These are phyloP conservation scores for Yarrowia deformans DNA, from an alignment of 805 yeast species.

Conservation along the genomic window DNA sequence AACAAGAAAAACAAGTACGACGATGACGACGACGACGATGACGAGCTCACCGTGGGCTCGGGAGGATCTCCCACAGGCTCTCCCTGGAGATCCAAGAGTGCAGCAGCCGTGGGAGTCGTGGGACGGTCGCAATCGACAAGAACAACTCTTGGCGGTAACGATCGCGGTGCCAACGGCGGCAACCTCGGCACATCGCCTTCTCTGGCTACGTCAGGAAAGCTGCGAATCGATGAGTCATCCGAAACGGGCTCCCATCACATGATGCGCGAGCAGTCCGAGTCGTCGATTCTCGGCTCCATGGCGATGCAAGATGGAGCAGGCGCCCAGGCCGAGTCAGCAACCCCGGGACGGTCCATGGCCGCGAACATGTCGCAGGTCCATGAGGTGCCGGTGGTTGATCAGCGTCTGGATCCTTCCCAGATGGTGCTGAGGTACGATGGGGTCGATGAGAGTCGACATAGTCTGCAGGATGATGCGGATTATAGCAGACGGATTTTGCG, in stretches of 20 bases:
- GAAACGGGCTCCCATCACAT: background rate
- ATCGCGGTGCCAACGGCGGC: background rate
- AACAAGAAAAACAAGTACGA: constrained; percentile 1
- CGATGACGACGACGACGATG: constrained; percentile 38
- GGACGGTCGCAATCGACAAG: background rate
- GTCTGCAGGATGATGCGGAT: constrained; percentile 64
- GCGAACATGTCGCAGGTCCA: constrained; percentile 35
- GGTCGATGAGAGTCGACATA: constrained; percentile 55
- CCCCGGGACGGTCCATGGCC: constrained; percentile 12
- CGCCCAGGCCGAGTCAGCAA: background rate
- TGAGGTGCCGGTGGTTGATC: constrained; percentile 54
- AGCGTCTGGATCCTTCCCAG: constrained; percentile 64
- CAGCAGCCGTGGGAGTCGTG: constrained; percentile 9
- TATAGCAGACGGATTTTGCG: constrained; percentile 63
- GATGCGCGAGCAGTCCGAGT: constrained; percentile 29
- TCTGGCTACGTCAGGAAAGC: constrained; percentile 15
- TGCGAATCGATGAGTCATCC: constrained; percentile 28
- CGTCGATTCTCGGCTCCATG: constrained; percentile 22
- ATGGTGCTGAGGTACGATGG: constrained; percentile 58
- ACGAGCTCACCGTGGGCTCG: constrained; percentile 33
- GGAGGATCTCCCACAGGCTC: constrained; percentile 33
- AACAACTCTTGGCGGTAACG: constrained; percentile 11
- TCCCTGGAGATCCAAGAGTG: constrained; percentile 18
- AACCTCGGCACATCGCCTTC: constrained; percentile 3
- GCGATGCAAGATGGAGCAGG: constrained; percentile 3